These are phyloP conservation scores for Arachis hypogaea DNA, from an alignment of 306 rosid genomes.

Conservation along the genomic window DNA sequence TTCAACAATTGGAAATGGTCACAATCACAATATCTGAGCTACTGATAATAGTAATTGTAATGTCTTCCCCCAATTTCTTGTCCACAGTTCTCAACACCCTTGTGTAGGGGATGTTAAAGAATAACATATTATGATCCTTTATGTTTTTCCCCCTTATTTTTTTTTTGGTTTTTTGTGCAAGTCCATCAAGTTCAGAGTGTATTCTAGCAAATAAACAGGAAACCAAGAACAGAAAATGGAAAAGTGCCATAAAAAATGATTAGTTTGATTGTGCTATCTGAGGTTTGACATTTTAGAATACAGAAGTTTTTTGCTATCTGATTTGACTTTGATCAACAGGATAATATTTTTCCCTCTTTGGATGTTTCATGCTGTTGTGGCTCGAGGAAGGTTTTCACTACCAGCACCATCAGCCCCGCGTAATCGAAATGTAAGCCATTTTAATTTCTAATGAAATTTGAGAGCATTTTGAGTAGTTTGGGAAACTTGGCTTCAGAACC, in stretches of 20 bases:
- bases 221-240: too few species aligned
- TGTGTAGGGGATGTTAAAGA: slow-evolving; percentile 21
- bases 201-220: too few species aligned
- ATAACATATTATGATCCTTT: neutral
- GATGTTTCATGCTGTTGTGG: slow-evolving; percentile 88
- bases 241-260: too few species aligned
- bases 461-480: slow-evolving; percentile 22
- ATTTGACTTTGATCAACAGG: slow-evolving; percentile 56
- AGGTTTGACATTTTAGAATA: neutral
- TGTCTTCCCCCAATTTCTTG: neutral
- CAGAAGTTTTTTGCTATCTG: too few species aligned
- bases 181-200: too few species aligned
- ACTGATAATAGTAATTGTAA: slow-evolving; percentile 1
- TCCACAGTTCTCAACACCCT: slow-evolving; percentile 8
- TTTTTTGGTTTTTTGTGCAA: too few species aligned
- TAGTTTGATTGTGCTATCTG: neutral
- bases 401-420: slow-evolving; percentile 98
- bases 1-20: slow-evolving; percentile 6
- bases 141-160: neutral
- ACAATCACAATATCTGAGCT: neutral
- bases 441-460: slow-evolving; percentile 31
- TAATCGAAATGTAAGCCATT: slow-evolving; percentile 75
- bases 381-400: slow-evolving; percentile 98
- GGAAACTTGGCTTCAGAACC: slow-evolving; percentile 26
- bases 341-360: slow-evolving; percentile 82